A percentile compares a stretch with the other conserved stretches of the same genome.
Evolutionary conservation across 1,139 yeast genomes (phyloP).

Genomic region (Arxiozyma slooffiae): DNA sequence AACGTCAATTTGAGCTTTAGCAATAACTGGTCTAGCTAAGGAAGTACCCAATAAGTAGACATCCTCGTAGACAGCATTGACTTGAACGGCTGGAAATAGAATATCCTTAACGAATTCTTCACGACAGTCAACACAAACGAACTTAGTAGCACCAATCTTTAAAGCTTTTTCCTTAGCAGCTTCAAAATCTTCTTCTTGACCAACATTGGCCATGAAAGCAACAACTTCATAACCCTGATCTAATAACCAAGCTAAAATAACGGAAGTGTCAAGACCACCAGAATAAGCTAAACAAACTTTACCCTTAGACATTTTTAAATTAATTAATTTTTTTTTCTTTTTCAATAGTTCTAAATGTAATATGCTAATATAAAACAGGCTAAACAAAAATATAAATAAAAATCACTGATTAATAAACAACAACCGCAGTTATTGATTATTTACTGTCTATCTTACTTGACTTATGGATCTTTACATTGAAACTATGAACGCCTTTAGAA

Average conservation of each 20-base stretch:
- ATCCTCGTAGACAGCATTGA: constrained; percentile 94
- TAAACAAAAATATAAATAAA: too few relatives aligned
- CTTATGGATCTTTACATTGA: background rate
- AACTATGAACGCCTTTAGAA: background rate
- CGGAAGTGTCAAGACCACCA: constrained; percentile 97
- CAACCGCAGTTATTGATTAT: background rate
- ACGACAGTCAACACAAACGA: constrained; percentile 88
- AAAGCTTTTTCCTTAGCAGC: constrained; percentile 95
- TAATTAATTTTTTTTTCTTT: background rate
- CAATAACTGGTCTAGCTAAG: constrained; percentile 95
- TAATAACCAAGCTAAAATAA: constrained; percentile 93
- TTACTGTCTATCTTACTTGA: background rate
- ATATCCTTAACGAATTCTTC: constrained; percentile 89
- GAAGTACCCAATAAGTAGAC: constrained; percentile 94
- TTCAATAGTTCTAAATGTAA: background rate
- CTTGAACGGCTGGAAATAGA: constrained; percentile 88
- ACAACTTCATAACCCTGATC: constrained; percentile 97
- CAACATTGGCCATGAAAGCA: constrained; percentile 95
- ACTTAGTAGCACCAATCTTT: constrained; percentile 94
- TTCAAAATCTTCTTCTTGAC: constrained; percentile 97
- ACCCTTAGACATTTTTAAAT: constrained; percentile 70
- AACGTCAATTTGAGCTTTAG: constrained; percentile 93
- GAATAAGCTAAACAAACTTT: constrained; percentile 98
- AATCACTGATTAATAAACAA: background rate
- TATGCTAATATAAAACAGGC: background rate